Evolutionary conservation across 768 basidiomycete species (phyloP), one percentile per base, ranked within the genome.

Genomic region (Mycena rebaudengoi): DNA sequence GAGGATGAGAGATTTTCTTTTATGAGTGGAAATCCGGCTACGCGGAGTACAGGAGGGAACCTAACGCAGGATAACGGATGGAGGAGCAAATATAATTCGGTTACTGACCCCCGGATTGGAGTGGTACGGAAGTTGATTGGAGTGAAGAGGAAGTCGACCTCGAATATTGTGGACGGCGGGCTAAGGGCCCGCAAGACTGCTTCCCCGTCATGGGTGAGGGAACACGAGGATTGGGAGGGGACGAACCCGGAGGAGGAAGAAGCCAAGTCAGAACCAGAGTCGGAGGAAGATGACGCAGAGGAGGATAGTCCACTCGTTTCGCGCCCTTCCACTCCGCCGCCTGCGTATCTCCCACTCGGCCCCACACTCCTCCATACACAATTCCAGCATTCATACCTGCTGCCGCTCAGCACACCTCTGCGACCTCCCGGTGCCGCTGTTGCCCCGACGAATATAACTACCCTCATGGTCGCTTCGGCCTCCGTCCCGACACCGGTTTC

Each of bases 401-500:
- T 93, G n/a, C 82, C 88, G 2, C 75, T 89, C 39, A 86, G 88
- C 67, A 80, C 77, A 25, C 83, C 90, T 4, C 76, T 92, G 3
- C 85, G 86, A 1, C 85, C 88, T 1, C 88, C 88, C 1, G 89
- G 82, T 1, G 79, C 85, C 11, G 81, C 81, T 25, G 79, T 84
- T 3, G 80, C 80, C 13, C 81, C 83, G 10, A 80, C 82, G 45
- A 78, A 79, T 65, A 78, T 82, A 4, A 76, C 80, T 0, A 71
- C 78, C 16, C 44, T 64, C 18, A 74, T 80, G 14, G 71, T 81
- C 30, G 76, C 73, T 3, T 72, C 75, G 10, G 69, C 69, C 10
- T 82, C 80, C 13, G 92, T 90, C 0, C 92, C 92, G 1, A 95
- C 94, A 0, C 94, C 94, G 1, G 91, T 95, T 3, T 95, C 93